Evolutionary conservation across 1,139 yeast species (phyloP), one percentile per base, ranked within the genome.

Genomic region (Blastobotrys persicus): DNA sequence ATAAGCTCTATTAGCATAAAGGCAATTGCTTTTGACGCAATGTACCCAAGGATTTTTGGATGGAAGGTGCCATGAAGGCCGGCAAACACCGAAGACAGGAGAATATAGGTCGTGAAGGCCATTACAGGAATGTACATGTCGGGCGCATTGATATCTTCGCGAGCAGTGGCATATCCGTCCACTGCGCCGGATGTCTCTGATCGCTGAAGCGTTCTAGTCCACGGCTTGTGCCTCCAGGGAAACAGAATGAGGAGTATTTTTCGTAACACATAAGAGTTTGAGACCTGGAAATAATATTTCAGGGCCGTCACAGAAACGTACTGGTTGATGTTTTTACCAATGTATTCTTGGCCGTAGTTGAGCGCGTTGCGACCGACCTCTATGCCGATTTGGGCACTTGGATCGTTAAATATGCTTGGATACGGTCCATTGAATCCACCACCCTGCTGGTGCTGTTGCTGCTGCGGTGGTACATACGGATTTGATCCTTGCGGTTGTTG

Each of bases 31-130:
- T 89, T 88, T 9, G 96, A 84, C n/a, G 96, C 84, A 56, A 92
- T 82, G 62, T 85, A 83, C 2, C 97, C 97, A 59, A 94, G 79
- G 59, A 89, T 76, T 64, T 91, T 92, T 0, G 98, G 98, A 62
- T 91, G 96, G 73, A 92, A 94, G 35, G 84, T 85, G 17, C 96
- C 97, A 51, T 83, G 80, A 49, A 92, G 71, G 12, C 99, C 99
- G 53, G 88, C 88, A 60, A 87, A 77, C 26, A 87, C 78, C 3
- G 96, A 92, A 79, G 94, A 83, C 42, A 88, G 75, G 54, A 94
- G 71, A 49, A 92, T 84, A 64, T 91, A 92, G 1, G 98, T 89
- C 47, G 89, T 82, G 61, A 86, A 80, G 1, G 97, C 88, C 67
- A 51, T 60, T 47, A 59, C 59, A 3, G 99, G 99, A 50, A 94